Base-by-base conservation (phyloP, 805 yeast genomes). In the Candida odintsovae region DNA sequence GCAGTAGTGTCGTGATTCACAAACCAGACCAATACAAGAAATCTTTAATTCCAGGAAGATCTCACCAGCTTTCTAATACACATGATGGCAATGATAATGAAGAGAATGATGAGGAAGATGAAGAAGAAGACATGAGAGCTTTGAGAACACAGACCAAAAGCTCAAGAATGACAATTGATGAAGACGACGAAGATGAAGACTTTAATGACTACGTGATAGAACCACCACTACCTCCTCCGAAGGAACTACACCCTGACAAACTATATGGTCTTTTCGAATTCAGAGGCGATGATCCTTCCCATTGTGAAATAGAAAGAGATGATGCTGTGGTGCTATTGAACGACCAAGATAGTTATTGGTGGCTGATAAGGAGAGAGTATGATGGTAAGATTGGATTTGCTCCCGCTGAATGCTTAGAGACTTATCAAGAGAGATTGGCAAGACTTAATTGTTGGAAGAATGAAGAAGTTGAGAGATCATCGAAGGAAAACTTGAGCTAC, bases 331-430 rank as follows among this genome's bases (percentile, higher is more conserved):
- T 77, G 39, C 68, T 94, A 18, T 68, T 94, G 31, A 90, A 89
- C 60, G 99, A 94, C 60, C 82, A 86, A 42, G 97, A 94, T 66
- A 77, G 87, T 50, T 94, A 94, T 67, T 94, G 99, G 99, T 94
- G 99, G 98, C 71, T 92, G 11, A 92, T 94, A 55, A 64, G 76
- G 57, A 62, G 73, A 50, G 70, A 71, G 38, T 65, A 62, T 40
- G 86, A 82, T 61, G 82, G 82, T 3, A 76, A 81, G 54, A 81
- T 92, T 44, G 99, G 99, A 1, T 94, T 90, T 70, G 95, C 95
- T 2, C 99, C 99, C 1, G 98, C 97, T 1, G 99, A 94, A 63
- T 80, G 94, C 48, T 69, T 94, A 33, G 99, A 94, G 65, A 88
- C 96, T 0, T 90, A 87, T 50, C 85, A 82, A 41, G 99, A 94